Evolutionary conservation across 805 yeast genomes (phyloP), one percentile per base, ranked within the genome.

Genomic region (Kregervanrija fluxuum): DNA sequence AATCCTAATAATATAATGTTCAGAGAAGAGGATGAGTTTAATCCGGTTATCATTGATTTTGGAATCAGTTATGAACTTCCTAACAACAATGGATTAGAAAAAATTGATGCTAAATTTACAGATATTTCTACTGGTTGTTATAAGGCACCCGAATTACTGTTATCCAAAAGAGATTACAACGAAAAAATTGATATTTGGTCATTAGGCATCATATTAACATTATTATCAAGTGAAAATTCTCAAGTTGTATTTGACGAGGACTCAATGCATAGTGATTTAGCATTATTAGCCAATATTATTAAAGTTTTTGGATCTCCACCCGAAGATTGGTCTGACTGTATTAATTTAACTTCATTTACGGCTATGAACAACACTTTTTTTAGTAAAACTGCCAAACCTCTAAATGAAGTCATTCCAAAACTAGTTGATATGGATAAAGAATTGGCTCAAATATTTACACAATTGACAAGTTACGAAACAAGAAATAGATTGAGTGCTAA

Each of bases 121-220:
- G 85, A 77, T 50, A 80, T 87, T 4, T 72, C 82, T 15, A 81
- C 90, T 0, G 80, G 82, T 1, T 69, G 70, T 32, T 87, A 77
- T 62, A 79, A 83, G 48, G 80, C 93, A 0, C 91, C 95, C 0
- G 95, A 86, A 55, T 62, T 83, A 39, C 65, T 85, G 36, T 72
- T 84, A 41, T 85, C 86, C 0, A 62, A 74, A n/a, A 49, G 66
- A 1, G 66, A 69, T 47, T 86, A 86, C 55, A 64, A 72, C 2
- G 59, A 56, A 33, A 77, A 70, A 35, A 66, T 85, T 8, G 95
- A 86, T 54, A 67, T 84, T 12, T 86, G 95, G 95, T 67, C 85
- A 1, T 57, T 77, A 14, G 95, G 87, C 0, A 73, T 87, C 10
- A 54, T 85, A 2, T 53, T 80, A 40, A 75, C 81, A n/a, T 59